These are phyloP conservation scores for Nidularia pulvinata DNA, from an alignment of 768 basidiomycete species.

Conservation along the genomic window DNA sequence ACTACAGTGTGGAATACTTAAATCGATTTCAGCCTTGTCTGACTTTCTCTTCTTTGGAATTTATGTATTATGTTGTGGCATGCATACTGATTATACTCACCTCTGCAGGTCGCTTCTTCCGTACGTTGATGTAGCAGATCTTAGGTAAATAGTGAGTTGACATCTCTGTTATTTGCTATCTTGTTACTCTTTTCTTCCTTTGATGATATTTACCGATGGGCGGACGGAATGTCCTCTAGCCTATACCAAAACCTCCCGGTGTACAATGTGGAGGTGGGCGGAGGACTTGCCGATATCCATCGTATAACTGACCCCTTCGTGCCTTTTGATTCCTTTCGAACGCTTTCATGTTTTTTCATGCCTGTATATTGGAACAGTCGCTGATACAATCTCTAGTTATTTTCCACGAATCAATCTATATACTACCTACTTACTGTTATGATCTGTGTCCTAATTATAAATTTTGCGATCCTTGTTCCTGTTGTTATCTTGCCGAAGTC, in stretches of 20 bases:
- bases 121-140: no score
- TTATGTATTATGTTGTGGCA: background rate
- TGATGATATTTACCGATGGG: conserved; percentile 88
- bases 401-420: no score
- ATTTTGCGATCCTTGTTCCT: no score
- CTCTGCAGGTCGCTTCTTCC: background rate
- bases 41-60: conserved; percentile 27
- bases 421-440: no score
- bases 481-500: no score
- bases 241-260: conserved; percentile 73
- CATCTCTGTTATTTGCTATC: background rate
- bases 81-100: conserved; percentile 19
- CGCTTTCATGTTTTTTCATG: background rate
- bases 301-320: conserved; percentile 57
- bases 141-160: conserved; percentile 8
- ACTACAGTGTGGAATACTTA: conserved; percentile 62
- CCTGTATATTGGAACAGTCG: no score
- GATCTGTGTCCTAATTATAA: no score
- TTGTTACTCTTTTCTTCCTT: conserved; percentile 6
- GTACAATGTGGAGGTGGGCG: conserved; percentile 74
- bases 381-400: no score
- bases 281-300: conserved; percentile 80
- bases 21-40: conserved; percentile 95
- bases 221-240: conserved; percentile 71
- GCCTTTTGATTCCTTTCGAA: background rate